Evolutionary conservation across 306 rosid genomes (phyloP), one percentile per base, ranked within the genome.

Genomic region (Dicorynia guianensis): DNA sequence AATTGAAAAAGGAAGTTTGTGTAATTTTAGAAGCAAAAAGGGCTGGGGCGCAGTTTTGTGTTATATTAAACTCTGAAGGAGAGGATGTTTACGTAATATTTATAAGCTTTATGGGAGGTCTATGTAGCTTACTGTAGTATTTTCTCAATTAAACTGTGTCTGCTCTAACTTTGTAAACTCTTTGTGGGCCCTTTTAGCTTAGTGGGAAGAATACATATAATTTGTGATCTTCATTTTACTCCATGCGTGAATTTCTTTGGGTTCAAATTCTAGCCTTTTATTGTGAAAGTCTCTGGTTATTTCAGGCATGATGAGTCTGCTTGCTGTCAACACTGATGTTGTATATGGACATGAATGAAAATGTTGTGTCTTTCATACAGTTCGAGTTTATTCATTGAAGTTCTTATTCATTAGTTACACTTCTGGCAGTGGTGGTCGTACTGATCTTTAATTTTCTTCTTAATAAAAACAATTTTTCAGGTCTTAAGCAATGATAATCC

Each of bases 401-500:
- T 56, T 25, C 17, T 46, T 69, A n/a, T 63, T 36, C 17, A 44
- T 39, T 15, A 20, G 20, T 64, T 57, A 15, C 36, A 10, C 3
- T 33, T 55, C 58, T 54, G 11, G 70, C 67, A 30, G 65, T 46
- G 49, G 60, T 61, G 55, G 78, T 62, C 75, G 35, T 68, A 54
- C 4, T 49, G 76, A 43, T 72, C 67, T 54, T 76, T 75, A 81
- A 25, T 76, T 52, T 36, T 49, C 63, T 25, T 25, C 30, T 71
- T 64, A 20, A 19, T 44, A 47, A 35, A 19, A 4, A 43, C 18
- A 62, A 25, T 33, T 76, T 69, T 87, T 76, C 89, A 95, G 99
- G 97, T 92, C 68, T 66, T 95, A 84, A 90, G 91, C 89, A 90
- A 92, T 88, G 97, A 90, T 77, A 84, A 76, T 83, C 97, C 96